Base-by-base conservation (phyloP, 352 stramenopile genomes). In the Pelagophyceae sp. region DNA sequence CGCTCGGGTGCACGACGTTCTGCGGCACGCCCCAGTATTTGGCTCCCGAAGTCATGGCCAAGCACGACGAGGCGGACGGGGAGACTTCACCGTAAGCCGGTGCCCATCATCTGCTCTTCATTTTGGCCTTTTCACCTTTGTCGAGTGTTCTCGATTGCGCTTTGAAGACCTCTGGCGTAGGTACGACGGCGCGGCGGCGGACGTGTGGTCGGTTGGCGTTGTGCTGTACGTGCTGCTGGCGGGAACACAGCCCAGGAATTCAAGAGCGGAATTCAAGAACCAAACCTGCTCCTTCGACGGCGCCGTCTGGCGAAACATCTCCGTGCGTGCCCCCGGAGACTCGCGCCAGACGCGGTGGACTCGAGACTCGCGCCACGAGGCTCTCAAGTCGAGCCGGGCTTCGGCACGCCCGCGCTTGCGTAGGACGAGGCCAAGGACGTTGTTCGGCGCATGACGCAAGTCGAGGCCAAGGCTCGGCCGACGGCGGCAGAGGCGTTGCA, bases 1-100 rank as follows among this genome's bases (percentile, higher is more conserved):
- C 86, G 0, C 87, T 90, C 64, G 87, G 61, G 1, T 71, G 61
- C 29, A 37, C 15, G 29, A 71, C 61, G 1, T 71, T 71, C 33
- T 71, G 61, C n/a, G 61, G 61, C 29, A 71, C 61, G 61, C 61
- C 61, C 19, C 61, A 71, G 61, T 71, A 71, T 25, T 25, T 71
- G 1, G 61, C 61, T 3, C 61, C 61, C 3, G 61, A 71, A 38
- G 61, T 71, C 29, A 71, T 71, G 61, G 61, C 37, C 3, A 3
- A 6, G 11, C 61, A 71, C 15, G 23, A 33, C 23, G 29, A 33
- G 23, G 27, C 3, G 3, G 29, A 37, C n/a, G 1, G 3, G 11
- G 61, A 27, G n/a, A 40, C 29, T 20, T 3, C 6, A 25, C n/a
- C n/a, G n/a, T n/a, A n/a, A n/a, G n/a, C n/a, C n/a, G n/a, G n/a